phyloP scores from a whole-genome alignment of 2,329 filamentous ascomycete genomes.

The Colletotrichum sp. region DNA sequence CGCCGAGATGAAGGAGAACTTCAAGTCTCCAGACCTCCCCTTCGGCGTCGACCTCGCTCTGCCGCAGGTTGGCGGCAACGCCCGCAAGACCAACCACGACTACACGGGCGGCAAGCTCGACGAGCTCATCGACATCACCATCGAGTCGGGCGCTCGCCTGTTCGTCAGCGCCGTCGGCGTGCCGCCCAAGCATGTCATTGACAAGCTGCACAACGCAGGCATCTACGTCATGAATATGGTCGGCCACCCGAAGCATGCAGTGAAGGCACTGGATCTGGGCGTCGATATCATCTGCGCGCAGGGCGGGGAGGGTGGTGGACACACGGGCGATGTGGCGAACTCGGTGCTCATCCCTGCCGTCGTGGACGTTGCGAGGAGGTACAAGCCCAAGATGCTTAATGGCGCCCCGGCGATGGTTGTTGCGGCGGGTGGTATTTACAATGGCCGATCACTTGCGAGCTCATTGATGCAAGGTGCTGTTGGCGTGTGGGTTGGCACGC shows the following conservation, averaged over 20 bases:
- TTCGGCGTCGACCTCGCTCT: conserved; percentile 94
- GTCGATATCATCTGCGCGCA: conserved; percentile 93
- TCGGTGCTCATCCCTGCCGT: conserved; percentile 88
- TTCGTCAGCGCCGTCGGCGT: conserved; percentile 92
- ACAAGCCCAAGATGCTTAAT: conserved; percentile 72
- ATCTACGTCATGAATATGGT: conserved; percentile 98
- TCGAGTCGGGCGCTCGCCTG: conserved; percentile 81
- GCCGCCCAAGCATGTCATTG: conserved; percentile 75
- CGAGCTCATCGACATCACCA: conserved; percentile 85
- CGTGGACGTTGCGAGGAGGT: conserved; percentile 79
- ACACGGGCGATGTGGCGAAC: conserved; percentile 87
- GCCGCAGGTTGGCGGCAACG: conserved; percentile 83
- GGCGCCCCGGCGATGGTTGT: conserved; percentile 79
- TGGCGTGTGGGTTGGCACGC: conserved; percentile 93
- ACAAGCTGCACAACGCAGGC: conserved; percentile 77
- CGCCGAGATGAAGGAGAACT: conserved; percentile 80
- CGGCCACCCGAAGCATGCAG: conserved; percentile 87
- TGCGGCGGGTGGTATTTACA: conserved; percentile 86
- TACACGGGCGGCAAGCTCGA: conserved; percentile 91
- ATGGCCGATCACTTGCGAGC: conserved; percentile 81
- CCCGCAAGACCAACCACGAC: conserved; percentile 92
- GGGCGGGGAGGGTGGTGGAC: conserved; percentile 91
- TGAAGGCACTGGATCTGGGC: conserved; percentile 84
- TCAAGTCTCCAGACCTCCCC: conserved; percentile 71
- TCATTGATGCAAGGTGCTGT: conserved; percentile 86